A percentile compares a stretch with the other conserved stretches of the same genome.
phyloP scores from a whole-genome alignment of 441 rosid genomes.

The Melastoma candidum region DNA sequence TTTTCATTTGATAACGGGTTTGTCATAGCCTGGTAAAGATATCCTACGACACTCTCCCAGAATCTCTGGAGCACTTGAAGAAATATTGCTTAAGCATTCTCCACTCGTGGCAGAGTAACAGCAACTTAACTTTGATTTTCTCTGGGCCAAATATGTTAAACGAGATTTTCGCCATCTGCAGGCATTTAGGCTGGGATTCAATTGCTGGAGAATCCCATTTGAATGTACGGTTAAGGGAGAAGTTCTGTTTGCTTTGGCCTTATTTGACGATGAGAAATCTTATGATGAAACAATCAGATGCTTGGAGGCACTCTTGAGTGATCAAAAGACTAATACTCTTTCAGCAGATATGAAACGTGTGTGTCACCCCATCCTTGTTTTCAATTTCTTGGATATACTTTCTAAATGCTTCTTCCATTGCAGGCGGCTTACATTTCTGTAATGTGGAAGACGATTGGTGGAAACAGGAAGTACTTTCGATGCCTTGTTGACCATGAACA shows the following conservation, averaged over 20 bases:
- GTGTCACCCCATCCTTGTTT: conserved; percentile 1
- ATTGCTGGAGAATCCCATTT: conserved; percentile 25
- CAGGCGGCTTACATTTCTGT: conserved; percentile 34
- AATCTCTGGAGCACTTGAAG: conserved; percentile 20
- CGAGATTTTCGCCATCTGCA: conserved; percentile 7
- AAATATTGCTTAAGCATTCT: conserved; percentile 20
- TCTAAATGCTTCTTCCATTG: background rate
- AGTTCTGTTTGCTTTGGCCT: conserved; percentile 25
- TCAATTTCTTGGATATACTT: background rate
- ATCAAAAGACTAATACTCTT: conserved; percentile 23
- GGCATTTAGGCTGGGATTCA: conserved; percentile 29
- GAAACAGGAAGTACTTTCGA: conserved; percentile 22
- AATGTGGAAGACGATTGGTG: conserved; percentile 24
- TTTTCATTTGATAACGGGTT: conserved; percentile 12
- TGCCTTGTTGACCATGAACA: conserved; percentile 22
- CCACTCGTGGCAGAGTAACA: conserved; percentile 24
- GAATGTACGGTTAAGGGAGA: conserved; percentile 25
- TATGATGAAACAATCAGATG: conserved; percentile 21
- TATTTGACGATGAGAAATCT: conserved; percentile 22
- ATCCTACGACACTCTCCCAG: conserved; percentile 23
- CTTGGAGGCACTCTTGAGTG: conserved; percentile 22
- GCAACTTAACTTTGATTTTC: background rate
- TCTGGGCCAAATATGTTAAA: no score
- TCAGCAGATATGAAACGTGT: conserved; percentile 30
- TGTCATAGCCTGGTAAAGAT: conserved; percentile 20